A percentile compares a stretch with the other conserved stretches of the same genome.
Evolutionary conservation across 306 rosid species (phyloP).

Genomic region (Vigna nakashimae): DNA sequence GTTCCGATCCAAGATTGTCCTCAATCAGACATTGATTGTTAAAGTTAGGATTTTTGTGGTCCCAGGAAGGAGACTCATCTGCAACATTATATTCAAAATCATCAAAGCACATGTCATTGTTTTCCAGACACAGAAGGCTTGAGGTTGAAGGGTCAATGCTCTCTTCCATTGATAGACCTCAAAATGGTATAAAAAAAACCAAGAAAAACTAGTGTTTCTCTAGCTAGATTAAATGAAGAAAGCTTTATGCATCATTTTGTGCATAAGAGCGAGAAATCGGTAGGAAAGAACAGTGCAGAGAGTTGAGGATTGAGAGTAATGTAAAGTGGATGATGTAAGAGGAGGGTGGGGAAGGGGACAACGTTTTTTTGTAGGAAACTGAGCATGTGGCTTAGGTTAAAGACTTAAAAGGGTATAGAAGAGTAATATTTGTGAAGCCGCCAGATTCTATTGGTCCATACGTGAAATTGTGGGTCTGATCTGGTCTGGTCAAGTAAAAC

Average conservation of each 20-base stretch:
- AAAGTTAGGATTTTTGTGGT: slow-evolving; percentile 40
- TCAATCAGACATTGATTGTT: slow-evolving; percentile 41
- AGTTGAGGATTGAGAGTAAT: slow-evolving; percentile 6
- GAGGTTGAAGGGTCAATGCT: slow-evolving; percentile 52
- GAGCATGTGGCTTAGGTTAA: slow-evolving; percentile 52
- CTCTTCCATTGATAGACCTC: slow-evolving; percentile 59
- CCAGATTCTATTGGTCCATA: not conserved
- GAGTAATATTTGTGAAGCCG: not conserved
- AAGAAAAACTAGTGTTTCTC: slow-evolving; percentile 1
- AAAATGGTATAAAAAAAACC: slow-evolving; percentile 32
- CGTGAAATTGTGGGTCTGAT: not conserved
- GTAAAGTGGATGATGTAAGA: not conserved
- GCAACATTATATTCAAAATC: slow-evolving; percentile 45
- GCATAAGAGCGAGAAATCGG: slow-evolving; percentile 23
- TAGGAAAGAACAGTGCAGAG: not conserved
- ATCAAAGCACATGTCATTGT: slow-evolving; percentile 51
- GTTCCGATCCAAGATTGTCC: slow-evolving; percentile 48
- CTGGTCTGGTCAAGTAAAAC: not conserved
- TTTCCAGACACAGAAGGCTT: slow-evolving; percentile 61
- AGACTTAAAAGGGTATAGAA: not conserved
- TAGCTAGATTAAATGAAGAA: slow-evolving; percentile 33
- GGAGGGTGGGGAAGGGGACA: slow-evolving; percentile 17
- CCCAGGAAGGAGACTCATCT: slow-evolving; percentile 48
- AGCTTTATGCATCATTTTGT: not conserved
- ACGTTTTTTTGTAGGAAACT: slow-evolving; percentile 53